Evolutionary conservation across 192 early-diverging fungal species (phyloP).

Genomic region (Coemansia sp.): DNA sequence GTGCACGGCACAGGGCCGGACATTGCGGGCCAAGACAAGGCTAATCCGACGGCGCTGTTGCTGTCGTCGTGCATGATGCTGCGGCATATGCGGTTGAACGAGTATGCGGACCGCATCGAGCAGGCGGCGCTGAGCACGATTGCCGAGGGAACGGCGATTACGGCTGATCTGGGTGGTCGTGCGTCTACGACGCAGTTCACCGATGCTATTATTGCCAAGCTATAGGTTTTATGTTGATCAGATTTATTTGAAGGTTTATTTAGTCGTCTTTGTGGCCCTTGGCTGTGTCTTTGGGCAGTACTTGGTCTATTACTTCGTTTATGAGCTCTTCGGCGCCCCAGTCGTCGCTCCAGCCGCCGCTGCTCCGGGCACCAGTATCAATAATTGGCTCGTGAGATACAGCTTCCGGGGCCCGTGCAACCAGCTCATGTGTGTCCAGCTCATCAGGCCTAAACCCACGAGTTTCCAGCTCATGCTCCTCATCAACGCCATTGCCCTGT

Average conservation of each 20-base stretch:
- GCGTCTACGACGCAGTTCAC: conserved; percentile 83
- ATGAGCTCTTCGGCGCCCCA: conserved; percentile 2
- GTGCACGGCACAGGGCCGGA: conserved; percentile 97
- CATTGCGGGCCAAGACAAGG: conserved; percentile 95
- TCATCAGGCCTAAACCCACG: not conserved
- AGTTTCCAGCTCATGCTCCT: conserved; percentile 36
- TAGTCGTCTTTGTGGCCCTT: conserved; percentile 2
- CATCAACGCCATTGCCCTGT: conserved; percentile 5
- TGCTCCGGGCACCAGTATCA: not conserved
- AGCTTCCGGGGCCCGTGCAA: not conserved
- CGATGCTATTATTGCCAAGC: conserved; percentile 75
- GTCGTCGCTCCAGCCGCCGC: conserved; percentile 26
- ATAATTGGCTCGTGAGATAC: no score
- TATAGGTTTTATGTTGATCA: conserved; percentile 19
- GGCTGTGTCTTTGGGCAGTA: not conserved
- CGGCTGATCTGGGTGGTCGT: conserved; percentile 88
- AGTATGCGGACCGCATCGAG: conserved; percentile 83
- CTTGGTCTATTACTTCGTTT: not conserved
- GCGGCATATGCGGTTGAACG: conserved; percentile 87
- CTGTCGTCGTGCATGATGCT: conserved; percentile 98
- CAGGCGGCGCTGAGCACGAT: conserved; percentile 90
- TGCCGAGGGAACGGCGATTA: conserved; percentile 85
- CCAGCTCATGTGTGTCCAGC: not conserved
- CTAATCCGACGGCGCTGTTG: conserved; percentile 93
- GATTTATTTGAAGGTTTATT: not conserved